These are phyloP conservation scores for Kitagawia praeruptora DNA, from an alignment of 129 eudicot species.

Conservation along the genomic window DNA sequence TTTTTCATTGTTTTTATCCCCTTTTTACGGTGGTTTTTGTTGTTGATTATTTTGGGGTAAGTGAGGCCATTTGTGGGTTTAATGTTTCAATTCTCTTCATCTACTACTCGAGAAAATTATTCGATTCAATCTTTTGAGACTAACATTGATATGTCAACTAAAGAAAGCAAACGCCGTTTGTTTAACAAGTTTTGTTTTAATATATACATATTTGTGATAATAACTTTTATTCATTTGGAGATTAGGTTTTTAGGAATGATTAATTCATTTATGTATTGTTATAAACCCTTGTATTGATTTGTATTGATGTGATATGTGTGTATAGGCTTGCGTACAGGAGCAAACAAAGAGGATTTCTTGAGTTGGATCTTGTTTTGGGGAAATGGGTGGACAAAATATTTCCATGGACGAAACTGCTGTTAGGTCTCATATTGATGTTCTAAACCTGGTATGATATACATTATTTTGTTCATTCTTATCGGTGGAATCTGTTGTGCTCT, in stretches of 20 bases:
- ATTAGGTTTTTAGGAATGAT: not conserved
- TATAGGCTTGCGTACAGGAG: slow-evolving; percentile 76
- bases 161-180: slow-evolving; percentile 62
- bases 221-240: not conserved
- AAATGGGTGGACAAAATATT: no score
- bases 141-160: slow-evolving; percentile 44
- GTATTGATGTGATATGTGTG: no score
- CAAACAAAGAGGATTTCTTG: no score
- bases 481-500: no score
- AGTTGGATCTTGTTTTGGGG: no score
- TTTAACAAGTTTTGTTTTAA: slow-evolving; percentile 73
- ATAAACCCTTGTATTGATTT: not conserved
- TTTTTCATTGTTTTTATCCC: not conserved
- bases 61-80: slow-evolving; percentile 37
- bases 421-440: no score
- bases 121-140: slow-evolving; percentile 20
- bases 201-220: not conserved
- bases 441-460: no score
- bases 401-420: no score
- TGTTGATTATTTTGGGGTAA: not conserved
- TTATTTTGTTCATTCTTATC: no score
- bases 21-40: not conserved
- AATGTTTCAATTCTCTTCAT: slow-evolving; percentile 32
- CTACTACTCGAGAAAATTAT: not conserved
- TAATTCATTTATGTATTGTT: not conserved